Conservation (phyloP, 225 moss, liverwort and hornwort genomes). For the Ulota crispa region DNA sequence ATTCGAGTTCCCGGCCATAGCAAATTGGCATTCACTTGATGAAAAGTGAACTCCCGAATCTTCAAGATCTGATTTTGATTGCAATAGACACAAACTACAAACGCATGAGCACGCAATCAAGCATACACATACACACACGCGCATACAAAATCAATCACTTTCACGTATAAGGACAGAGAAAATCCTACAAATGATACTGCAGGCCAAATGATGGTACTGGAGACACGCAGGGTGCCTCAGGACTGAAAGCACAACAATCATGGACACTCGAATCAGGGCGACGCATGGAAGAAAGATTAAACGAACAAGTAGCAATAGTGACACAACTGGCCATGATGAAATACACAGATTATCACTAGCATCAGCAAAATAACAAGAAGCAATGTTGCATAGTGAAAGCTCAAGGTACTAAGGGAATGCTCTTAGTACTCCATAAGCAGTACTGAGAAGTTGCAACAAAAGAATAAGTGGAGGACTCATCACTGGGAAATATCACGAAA, state of each 20-base stretch:
- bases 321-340: constrained; percentile 4
- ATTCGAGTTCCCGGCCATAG: constrained; percentile 85
- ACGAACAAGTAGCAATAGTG: constrained; percentile 1
- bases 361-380: neutral
- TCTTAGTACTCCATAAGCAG: neutral
- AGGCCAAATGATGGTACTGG: neutral
- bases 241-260: constrained; percentile 12
- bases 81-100: constrained; percentile 7
- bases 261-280: neutral
- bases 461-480: constrained; percentile 2
- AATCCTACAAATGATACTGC: neutral
- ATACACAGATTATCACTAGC: neutral
- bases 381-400: constrained; percentile 9
- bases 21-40: constrained; percentile 91
- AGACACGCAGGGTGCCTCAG: constrained; percentile 8
- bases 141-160: neutral
- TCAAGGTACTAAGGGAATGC: neutral
- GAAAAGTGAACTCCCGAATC: constrained; percentile 86
- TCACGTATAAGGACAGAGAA: neutral
- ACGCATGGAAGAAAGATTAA: neutral
- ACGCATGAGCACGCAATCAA: constrained; percentile 25
- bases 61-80: constrained; percentile 57
- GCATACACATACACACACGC: constrained; percentile 2
- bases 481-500: neutral
- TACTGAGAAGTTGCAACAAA: neutral